These are phyloP conservation scores for Trametes pubescens DNA, from an alignment of 1,284 basidiomycete genomes.

Conservation along the genomic window DNA sequence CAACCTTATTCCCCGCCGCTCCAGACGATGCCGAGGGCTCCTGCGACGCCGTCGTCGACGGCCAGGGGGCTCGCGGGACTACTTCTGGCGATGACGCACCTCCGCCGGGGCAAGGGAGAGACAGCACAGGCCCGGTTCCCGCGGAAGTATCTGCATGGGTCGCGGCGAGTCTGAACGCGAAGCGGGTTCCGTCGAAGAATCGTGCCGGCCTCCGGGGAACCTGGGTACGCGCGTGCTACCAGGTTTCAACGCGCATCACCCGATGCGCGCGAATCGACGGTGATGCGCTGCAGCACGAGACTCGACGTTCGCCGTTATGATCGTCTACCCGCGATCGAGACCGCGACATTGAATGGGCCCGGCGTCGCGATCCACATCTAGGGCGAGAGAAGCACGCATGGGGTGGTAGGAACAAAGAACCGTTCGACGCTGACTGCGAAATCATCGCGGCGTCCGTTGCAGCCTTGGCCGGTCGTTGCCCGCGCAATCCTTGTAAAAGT, in stretches of 20 bases:
- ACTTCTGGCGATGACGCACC: conserved; percentile 1
- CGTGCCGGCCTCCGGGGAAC: conserved; percentile 8
- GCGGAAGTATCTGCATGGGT: conserved; percentile 5
- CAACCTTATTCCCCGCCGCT: not conserved
- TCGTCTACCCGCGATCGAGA: conserved; percentile 9
- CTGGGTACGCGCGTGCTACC: not conserved
- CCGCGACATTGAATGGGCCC: not conserved
- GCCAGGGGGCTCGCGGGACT: not conserved
- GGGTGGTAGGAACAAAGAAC: not conserved
- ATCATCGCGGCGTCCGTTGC: no score
- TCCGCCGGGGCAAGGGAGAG: not conserved
- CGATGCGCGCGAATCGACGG: not conserved
- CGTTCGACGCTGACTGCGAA: not conserved
- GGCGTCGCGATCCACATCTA: not conserved
- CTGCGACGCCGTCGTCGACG: not conserved
- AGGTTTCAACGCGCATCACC: not conserved
- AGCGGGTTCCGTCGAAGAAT: not conserved
- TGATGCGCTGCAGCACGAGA: not conserved
- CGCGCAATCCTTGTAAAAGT: no score
- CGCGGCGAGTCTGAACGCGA: not conserved
- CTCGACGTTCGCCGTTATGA: not conserved
- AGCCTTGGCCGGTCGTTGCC: no score
- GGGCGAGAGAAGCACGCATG: not conserved
- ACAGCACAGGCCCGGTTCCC: conserved; percentile 6
- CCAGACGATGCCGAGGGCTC: not conserved